Percentiles rank a stretch among this genome's conserved stretches.
phyloP scores from a whole-genome alignment of 1,284 basidiomycete species.

The Puccinia coronata region DNA sequence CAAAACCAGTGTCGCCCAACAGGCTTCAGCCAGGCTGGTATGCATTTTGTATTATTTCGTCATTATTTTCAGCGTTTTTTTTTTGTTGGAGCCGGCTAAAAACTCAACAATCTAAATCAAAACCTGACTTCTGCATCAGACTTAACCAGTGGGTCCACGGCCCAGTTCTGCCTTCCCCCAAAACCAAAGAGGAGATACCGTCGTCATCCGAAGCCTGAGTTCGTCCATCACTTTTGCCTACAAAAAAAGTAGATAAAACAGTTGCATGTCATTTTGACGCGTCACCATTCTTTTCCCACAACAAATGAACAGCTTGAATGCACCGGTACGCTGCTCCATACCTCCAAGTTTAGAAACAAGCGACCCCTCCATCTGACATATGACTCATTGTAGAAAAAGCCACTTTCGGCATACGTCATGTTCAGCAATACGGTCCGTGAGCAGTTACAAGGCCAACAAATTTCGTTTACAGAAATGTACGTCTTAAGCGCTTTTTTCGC shows the following conservation, averaged over 20 bases:
- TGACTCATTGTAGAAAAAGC: slow-evolving; percentile 31
- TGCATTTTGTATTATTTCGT: neutral
- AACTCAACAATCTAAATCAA: neutral
- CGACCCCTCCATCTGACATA: neutral
- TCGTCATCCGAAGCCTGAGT: slow-evolving; percentile 49
- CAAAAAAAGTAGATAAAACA: neutral
- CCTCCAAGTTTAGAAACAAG: neutral
- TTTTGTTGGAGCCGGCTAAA: neutral
- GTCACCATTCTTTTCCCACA: neutral
- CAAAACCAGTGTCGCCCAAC: neutral
- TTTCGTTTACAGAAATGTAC: slow-evolving; percentile 45
- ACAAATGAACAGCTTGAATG: slow-evolving; percentile 24
- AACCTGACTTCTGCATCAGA: neutral
- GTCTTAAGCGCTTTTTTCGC: neutral
- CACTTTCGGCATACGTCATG: slow-evolving; percentile 43
- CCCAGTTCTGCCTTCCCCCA: neutral
- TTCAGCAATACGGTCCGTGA: slow-evolving; percentile 43
- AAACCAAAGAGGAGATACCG: slow-evolving; percentile 43
- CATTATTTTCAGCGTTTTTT: neutral
- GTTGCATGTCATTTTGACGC: slow-evolving; percentile 9
- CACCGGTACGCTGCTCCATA: slow-evolving; percentile 29
- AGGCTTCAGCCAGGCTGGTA: neutral
- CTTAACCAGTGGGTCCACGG: neutral
- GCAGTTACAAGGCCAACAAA: slow-evolving; percentile 34
- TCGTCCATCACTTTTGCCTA: neutral